phyloP scores from a whole-genome alignment of 306 rosid genomes.

The Oxytropis ochrocephala region DNA sequence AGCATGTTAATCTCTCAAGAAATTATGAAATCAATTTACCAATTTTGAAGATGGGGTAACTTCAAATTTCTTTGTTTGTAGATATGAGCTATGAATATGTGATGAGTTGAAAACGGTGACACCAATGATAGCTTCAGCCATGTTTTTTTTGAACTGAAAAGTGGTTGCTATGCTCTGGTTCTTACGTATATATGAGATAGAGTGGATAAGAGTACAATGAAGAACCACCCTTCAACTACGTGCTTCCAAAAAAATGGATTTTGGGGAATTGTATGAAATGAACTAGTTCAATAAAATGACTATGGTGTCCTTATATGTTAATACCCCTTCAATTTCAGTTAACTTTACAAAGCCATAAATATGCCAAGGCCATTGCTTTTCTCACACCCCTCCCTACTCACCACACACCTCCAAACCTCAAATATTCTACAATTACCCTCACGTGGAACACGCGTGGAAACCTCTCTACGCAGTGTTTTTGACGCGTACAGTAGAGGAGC shows the following conservation, averaged over 20 bases:
- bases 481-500: no score
- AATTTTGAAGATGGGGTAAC: constrained; percentile 27
- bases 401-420: no score
- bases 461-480: no score
- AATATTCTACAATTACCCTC: no score
- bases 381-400: no score
- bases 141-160: constrained; percentile 18
- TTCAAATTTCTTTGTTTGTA: constrained; percentile 30
- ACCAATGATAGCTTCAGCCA: constrained; percentile 38
- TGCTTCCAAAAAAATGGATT: constrained; percentile 5
- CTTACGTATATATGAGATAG: constrained; percentile 22
- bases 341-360: not conserved
- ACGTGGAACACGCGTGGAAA: no score
- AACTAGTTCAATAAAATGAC: constrained; percentile 9
- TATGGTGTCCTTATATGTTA: not conserved
- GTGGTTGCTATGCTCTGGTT: not conserved
- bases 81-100: constrained; percentile 20
- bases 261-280: not conserved
- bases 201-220: constrained; percentile 31
- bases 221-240: constrained; percentile 23
- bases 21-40: constrained; percentile 16
- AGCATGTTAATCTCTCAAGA: not conserved
- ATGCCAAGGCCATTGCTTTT: no score
- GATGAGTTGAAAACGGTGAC: constrained; percentile 34
- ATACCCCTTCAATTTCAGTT: not conserved